Evolutionary conservation across 441 rosid species (phyloP), one percentile per base, ranked within the genome.

Genomic region (Pelargonium australe): DNA sequence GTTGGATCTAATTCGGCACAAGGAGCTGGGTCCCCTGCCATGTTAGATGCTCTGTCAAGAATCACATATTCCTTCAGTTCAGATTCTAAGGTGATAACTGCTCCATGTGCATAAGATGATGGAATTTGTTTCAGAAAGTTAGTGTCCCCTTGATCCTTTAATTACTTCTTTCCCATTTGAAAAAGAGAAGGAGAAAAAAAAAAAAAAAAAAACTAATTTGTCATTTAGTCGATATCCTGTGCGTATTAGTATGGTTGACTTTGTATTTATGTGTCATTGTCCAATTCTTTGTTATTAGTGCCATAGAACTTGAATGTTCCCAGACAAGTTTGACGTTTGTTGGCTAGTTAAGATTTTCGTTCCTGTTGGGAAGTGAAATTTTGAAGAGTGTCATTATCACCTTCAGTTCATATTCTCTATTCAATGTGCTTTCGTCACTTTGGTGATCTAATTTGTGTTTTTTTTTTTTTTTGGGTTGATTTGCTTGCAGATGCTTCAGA

Each of bases 1-100:
- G 92, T 95, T 72, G 99, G 97, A 58, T 95, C 99, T 65, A 25
- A 79, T 69, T 95, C 99, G 71, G 98, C 98, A 16, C 96, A 92
- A 78, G 99, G 97, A 73, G 99, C 98, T 75, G 96, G 98, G 41
- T 95, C 99, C 73, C 97, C 97, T 74, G 97, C 77, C 76, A 90
- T 92, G 99, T 70, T 92, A 61, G 99, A 95, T 76, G 96, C 98
- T 76, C 74, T 95, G 68, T 87, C 98, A 75, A 88, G 88, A 68
- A 86, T 90, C 77, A 90, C 98, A 17, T 75, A 79, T 72, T 80
- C 89, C 78, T 91, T 95, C 78, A 74, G 79, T 77, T 75, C 90
- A 66, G 90, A 86, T 83, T 68, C 92, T 49, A 86, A 89, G 90
- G 99, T 89, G 65, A 20, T 73, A 11, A 70, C 17, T 63, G 28